Percentiles rank a stretch among this genome's conserved stretches.
phyloP scores from a whole-genome alignment of 108 stramenopile species.

The Cyclotella sp. region DNA sequence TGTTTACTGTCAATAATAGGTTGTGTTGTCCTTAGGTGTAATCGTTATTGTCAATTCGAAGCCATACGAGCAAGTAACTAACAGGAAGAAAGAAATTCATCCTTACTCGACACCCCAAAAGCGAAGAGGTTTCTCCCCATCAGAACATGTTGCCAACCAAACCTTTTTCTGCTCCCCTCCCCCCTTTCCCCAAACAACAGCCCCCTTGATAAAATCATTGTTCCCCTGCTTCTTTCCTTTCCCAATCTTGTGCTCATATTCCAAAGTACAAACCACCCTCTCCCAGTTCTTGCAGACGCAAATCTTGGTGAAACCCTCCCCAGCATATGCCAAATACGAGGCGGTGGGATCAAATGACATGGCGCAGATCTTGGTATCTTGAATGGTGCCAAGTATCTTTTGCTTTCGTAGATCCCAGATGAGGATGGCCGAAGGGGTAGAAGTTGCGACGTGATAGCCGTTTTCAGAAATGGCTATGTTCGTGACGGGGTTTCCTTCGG shows the following conservation, averaged over 20 bases:
- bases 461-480: constrained; percentile 86
- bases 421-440: constrained; percentile 40
- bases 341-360: constrained; percentile 74
- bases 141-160: constrained; percentile 46
- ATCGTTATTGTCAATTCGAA: neutral
- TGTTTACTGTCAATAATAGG: no score
- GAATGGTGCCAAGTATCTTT: constrained; percentile 54
- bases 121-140: constrained; percentile 49
- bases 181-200: constrained; percentile 15
- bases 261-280: constrained; percentile 35
- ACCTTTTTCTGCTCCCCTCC: constrained; percentile 17
- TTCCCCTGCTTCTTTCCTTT: constrained; percentile 22
- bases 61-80: neutral
- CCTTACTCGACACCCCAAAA: constrained; percentile 46
- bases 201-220: constrained; percentile 10
- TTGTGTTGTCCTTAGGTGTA: no score
- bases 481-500: constrained; percentile 53
- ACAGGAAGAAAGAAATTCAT: neutral
- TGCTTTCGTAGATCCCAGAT: constrained; percentile 90
- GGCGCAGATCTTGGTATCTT: constrained; percentile 48
- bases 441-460: constrained; percentile 83
- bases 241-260: constrained; percentile 21
- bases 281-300: constrained; percentile 85
- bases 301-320: constrained; percentile 55
- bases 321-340: constrained; percentile 75